These are phyloP conservation scores for Lipomyces oligophaga DNA, from an alignment of 805 yeast species.

Conservation along the genomic window DNA sequence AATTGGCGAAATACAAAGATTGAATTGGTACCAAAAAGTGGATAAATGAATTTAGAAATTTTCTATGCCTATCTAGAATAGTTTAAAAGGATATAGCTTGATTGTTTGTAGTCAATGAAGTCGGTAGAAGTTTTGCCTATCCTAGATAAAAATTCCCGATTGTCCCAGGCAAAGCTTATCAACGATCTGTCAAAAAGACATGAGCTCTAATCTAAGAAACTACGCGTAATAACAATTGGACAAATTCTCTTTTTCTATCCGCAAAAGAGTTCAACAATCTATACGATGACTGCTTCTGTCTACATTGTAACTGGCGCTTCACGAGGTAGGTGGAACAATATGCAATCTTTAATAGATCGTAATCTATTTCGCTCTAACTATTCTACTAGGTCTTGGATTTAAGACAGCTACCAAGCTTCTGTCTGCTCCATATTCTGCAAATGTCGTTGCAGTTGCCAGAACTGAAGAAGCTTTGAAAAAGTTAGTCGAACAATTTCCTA, in stretches of 20 bases:
- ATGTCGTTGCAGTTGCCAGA: constrained; percentile 72
- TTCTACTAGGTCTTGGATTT: constrained; percentile 76
- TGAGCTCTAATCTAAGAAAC: too few species aligned
- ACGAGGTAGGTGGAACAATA: constrained; percentile 32
- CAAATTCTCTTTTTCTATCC: too few species aligned
- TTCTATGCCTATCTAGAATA: neutral
- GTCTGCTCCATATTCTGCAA: constrained; percentile 35
- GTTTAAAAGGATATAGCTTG: too few species aligned
- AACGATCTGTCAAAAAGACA: too few species aligned
- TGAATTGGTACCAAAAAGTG: neutral
- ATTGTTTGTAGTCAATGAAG: too few species aligned
- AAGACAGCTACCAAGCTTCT: constrained; percentile 58
- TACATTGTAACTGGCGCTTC: constrained; percentile 41
- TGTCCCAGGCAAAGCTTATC: too few species aligned
- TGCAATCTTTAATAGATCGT: neutral
- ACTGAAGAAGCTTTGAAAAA: constrained; percentile 47
- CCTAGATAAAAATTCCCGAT: too few species aligned
- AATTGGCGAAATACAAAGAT: constrained; percentile 13
- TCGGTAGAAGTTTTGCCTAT: too few species aligned
- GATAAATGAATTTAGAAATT: neutral
- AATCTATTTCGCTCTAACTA: neutral
- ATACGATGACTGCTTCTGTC: constrained; percentile 25
- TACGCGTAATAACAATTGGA: too few species aligned
- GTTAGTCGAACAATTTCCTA: constrained; percentile 44
- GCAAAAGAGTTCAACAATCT: neutral